phyloP scores from a whole-genome alignment of 495 filamentous ascomycete species.

The Aspergillus kassunensis region DNA sequence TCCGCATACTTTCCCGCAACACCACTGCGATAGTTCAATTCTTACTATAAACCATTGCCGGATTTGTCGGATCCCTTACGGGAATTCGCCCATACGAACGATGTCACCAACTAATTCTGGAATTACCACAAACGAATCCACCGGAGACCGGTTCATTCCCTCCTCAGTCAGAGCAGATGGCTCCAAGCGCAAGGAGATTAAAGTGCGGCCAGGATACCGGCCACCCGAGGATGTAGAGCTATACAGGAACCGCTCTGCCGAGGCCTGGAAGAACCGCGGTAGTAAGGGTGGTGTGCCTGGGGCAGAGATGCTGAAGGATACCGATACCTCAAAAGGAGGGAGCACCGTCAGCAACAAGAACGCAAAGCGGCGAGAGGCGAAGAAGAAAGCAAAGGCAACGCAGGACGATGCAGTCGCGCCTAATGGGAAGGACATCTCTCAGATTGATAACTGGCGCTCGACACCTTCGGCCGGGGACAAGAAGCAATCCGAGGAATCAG shows the following conservation, averaged over 20 bases:
- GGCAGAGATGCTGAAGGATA: constrained; percentile 56
- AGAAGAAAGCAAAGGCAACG: constrained; percentile 74
- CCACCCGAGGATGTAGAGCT: constrained; percentile 95
- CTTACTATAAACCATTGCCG: background rate
- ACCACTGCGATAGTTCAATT: too few species aligned
- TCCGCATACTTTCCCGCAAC: too few species aligned
- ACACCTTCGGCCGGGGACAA: constrained; percentile 20
- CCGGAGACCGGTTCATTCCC: constrained; percentile 84
- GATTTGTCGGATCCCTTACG: background rate
- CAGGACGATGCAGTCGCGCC: constrained; percentile 34
- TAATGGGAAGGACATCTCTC: constrained; percentile 34
- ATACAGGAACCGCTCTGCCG: constrained; percentile 89
- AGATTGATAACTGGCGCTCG: constrained; percentile 28
- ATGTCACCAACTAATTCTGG: constrained; percentile 52
- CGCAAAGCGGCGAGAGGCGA: constrained; percentile 85
- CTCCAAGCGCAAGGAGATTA: constrained; percentile 83
- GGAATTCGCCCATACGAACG: background rate
- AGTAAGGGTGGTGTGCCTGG: constrained; percentile 73
- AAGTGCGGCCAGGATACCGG: constrained; percentile 85
- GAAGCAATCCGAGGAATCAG: constrained; percentile 18
- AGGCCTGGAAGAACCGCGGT: constrained; percentile 78
- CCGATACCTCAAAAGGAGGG: constrained; percentile 41
- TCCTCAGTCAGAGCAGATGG: constrained; percentile 84
- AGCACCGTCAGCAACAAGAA: constrained; percentile 72
- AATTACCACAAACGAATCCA: constrained; percentile 65